Evolutionary conservation across 1,284 basidiomycete species (phyloP).

Genomic region (Malassezia arunalokei): DNA sequence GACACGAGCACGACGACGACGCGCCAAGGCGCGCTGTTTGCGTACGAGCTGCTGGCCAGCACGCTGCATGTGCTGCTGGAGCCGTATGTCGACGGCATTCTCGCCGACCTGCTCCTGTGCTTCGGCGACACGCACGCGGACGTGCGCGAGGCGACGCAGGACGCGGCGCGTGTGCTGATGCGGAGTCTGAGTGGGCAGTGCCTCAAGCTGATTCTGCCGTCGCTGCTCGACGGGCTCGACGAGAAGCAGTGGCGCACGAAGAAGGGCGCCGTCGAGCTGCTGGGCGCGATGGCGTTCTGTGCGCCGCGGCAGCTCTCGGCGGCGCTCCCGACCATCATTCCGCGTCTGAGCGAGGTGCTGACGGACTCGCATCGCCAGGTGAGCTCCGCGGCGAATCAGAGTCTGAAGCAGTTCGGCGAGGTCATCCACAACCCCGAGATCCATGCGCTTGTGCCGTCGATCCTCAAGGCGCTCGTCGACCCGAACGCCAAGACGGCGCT

Average conservation of each 20-base stretch:
- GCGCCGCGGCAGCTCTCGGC: slow-evolving; percentile 88
- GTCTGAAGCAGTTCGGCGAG: slow-evolving; percentile 93
- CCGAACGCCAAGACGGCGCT: slow-evolving; percentile 72
- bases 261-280: slow-evolving; percentile 92
- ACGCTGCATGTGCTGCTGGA: slow-evolving; percentile 82
- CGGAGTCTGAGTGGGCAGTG: slow-evolving; percentile 56
- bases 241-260: slow-evolving; percentile 99
- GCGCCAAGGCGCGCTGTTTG: slow-evolving; percentile 88
- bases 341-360: slow-evolving; percentile 80
- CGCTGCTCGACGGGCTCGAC: slow-evolving; percentile 76
- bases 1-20: slow-evolving; percentile 79
- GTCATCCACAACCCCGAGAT: slow-evolving; percentile 57
- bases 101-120: slow-evolving; percentile 71
- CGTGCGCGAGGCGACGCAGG: slow-evolving; percentile 86
- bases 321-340: slow-evolving; percentile 91
- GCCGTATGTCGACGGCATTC: slow-evolving; percentile 73
- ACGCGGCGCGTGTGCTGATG: slow-evolving; percentile 90
- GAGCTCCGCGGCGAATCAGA: slow-evolving; percentile 79
- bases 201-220: slow-evolving; percentile 86
- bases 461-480: slow-evolving; percentile 92
- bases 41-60: slow-evolving; percentile 70
- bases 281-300: slow-evolving; percentile 98
- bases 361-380: slow-evolving; percentile 98
- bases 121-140: slow-evolving; percentile 85
- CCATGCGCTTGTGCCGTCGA: slow-evolving; percentile 74